Evolutionary conservation across 148 eudicot species (phyloP).

Genomic region (Rhododendron simsii): DNA sequence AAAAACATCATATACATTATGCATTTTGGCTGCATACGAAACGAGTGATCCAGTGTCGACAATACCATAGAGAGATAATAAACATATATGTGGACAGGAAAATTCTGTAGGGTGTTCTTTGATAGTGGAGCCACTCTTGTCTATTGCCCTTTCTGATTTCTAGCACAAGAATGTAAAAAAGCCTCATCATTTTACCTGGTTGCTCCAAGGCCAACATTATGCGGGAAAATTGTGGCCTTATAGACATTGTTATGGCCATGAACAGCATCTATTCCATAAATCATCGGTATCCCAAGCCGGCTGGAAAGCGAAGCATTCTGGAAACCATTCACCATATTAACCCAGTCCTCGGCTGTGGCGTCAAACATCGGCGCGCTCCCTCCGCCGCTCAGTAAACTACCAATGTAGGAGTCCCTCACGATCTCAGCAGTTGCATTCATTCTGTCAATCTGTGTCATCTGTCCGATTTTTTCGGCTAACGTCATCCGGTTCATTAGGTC

Average conservation of each 20-base stretch:
- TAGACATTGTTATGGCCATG: slow-evolving; percentile 47
- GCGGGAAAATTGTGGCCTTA: slow-evolving; percentile 37
- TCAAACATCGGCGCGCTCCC: slow-evolving; percentile 27
- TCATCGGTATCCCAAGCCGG: slow-evolving; percentile 40
- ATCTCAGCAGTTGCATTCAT: slow-evolving; percentile 52
- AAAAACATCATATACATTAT: neutral
- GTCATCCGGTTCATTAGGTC: slow-evolving; percentile 65
- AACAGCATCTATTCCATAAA: slow-evolving; percentile 42
- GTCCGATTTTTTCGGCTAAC: slow-evolving; percentile 70
- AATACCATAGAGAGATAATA: too few relatives aligned
- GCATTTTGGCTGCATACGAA: neutral
- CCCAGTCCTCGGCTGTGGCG: slow-evolving; percentile 27
- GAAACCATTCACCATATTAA: slow-evolving; percentile 33
- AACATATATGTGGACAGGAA: too few relatives aligned
- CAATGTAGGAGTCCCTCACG: slow-evolving; percentile 61
- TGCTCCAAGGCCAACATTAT: slow-evolving; percentile 41
- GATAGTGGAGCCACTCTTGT: neutral
- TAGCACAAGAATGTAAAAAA: neutral
- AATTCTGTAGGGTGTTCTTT: too few relatives aligned
- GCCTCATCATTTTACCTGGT: slow-evolving; percentile 14
- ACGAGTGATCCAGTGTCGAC: too few relatives aligned
- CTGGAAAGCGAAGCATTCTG: slow-evolving; percentile 27
- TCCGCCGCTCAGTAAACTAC: slow-evolving; percentile 45
- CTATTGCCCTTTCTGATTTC: neutral
- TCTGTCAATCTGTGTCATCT: slow-evolving; percentile 73